A percentile compares a stretch with the other conserved stretches of the same genome.
These are phyloP conservation scores for Zymoseptoria crescenta DNA, from an alignment of 2,329 filamentous ascomycete genomes.

Conservation along the genomic window DNA sequence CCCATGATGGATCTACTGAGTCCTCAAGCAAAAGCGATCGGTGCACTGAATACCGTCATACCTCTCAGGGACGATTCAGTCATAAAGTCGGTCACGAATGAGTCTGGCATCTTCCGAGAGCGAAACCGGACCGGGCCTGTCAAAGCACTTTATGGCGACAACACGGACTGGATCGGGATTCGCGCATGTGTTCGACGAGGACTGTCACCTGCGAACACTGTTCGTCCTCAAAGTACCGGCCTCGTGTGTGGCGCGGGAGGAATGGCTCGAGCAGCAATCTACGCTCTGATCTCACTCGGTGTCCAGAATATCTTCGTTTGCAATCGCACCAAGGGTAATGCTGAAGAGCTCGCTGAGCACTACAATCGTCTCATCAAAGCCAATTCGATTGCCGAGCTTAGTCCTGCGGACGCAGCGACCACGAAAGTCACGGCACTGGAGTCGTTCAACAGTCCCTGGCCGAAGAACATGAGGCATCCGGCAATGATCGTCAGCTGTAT, in stretches of 20 bases:
- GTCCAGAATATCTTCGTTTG: constrained; percentile 68
- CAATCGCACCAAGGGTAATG: constrained; percentile 62
- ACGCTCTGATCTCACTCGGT: constrained; percentile 69
- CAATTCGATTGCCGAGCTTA: constrained; percentile 17
- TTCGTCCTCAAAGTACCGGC: constrained; percentile 45
- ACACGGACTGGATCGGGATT: constrained; percentile 77
- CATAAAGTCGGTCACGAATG: constrained; percentile 33
- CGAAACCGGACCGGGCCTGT: constrained; percentile 59
- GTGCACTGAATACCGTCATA: constrained; percentile 68
- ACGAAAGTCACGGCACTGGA: constrained; percentile 49
- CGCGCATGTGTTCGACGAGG: constrained; percentile 64
- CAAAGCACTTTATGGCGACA: constrained; percentile 65
- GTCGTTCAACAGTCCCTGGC: constrained; percentile 56
- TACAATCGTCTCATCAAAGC: constrained; percentile 51
- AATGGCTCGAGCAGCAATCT: constrained; percentile 71
- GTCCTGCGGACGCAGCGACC: constrained; percentile 11
- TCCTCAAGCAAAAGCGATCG: constrained; percentile 64
- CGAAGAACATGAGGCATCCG: constrained; percentile 52
- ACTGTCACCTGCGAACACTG: constrained; percentile 60
- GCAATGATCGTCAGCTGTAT: constrained; percentile 73
- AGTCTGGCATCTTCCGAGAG: constrained; percentile 45
- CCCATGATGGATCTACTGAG: constrained; percentile 59
- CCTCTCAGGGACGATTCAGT: constrained; percentile 55
- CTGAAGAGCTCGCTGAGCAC: constrained; percentile 59
- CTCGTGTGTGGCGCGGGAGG: constrained; percentile 56